Base-by-base conservation (phyloP, 768 basidiomycete genomes). In the Psilocybe cubensis region DNA sequence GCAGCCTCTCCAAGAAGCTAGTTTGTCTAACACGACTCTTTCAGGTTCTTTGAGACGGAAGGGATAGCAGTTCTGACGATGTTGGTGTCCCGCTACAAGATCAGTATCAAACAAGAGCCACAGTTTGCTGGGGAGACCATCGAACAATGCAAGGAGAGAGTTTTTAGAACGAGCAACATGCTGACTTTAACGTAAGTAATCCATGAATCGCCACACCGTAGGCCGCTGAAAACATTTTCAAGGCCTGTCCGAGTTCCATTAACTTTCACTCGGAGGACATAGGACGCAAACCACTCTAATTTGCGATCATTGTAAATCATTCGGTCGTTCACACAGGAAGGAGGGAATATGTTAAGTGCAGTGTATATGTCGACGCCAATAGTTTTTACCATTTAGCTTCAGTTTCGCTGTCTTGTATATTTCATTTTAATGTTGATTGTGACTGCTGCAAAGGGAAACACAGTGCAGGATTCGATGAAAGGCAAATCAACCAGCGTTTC, bases 31-130 rank as follows among this genome's bases (percentile, higher is more conserved):
- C 31, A 24, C 47, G 9, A 38, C 18, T 28, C 60, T 44, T 41
- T 7, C 50, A 82, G 79, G 58, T 83, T 82, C 65, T 75, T 73
- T 23, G 83, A 84, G 66, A 80, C 78, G 1, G 80, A 83, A 64
- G 79, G 71, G 20, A 71, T 83, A 33, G 81, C 78, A 5, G 73
- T 79, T 38, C 68, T 86, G 18, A 78, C 81, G 10, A 72, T 80
- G 67, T 62, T 86, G 29, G 63, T 84, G 14, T 70, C 70, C 5
- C 69, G 65, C 27, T 85, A 80, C 67, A 75, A 72, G 55, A 74
- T 84, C 47, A 75, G 76, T 47, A 64, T 83, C 40, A 77, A 78
- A 58, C 78, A 82, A 23, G 82, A 85, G 44, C 77, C 77, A 5
- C 70, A 79, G 56, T 83, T 79, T 63, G 73, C 74, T 1, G 60